Conservation (phyloP, 805 yeast species). For the Starmera dryadoides region DNA sequence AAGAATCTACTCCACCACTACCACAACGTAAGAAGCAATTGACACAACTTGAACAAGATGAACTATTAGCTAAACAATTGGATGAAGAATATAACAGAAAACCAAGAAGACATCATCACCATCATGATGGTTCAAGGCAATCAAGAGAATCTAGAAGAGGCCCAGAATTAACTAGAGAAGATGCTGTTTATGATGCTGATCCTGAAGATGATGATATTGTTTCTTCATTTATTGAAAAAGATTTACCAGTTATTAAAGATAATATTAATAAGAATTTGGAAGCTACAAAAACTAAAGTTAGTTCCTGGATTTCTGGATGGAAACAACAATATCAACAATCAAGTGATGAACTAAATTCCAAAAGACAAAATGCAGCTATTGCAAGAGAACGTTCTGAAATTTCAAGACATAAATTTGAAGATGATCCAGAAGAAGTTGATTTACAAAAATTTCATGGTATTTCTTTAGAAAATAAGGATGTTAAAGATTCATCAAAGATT, state of each 20-base stretch:
- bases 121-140: conserved; percentile 22
- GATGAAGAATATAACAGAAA: conserved; percentile 51
- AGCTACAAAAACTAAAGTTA: conserved; percentile 70
- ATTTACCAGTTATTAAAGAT: conserved; percentile 54
- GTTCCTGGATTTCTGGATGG: conserved; percentile 49
- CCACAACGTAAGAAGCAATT: conserved; percentile 23
- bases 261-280: conserved; percentile 68
- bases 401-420: conserved; percentile 31
- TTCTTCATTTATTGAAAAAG: conserved; percentile 51
- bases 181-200: conserved; percentile 2
- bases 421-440: conserved; percentile 47
- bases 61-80: conserved; percentile 69
- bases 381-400: not conserved
- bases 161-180: conserved; percentile 1
- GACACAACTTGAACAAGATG: conserved; percentile 64
- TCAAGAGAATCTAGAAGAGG: conserved; percentile 17
- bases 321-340: conserved; percentile 11
- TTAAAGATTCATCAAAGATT: too few relatives aligned
- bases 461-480: conserved; percentile 30
- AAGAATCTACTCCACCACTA: conserved; percentile 18
- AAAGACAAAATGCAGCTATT: too few relatives aligned
- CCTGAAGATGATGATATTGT: conserved; percentile 41
- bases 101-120: conserved; percentile 16
- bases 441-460: conserved; percentile 42
- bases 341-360: not conserved